These are phyloP conservation scores for Lentithecium fluviatile DNA, from an alignment of 495 filamentous ascomycete genomes.

Conservation along the genomic window DNA sequence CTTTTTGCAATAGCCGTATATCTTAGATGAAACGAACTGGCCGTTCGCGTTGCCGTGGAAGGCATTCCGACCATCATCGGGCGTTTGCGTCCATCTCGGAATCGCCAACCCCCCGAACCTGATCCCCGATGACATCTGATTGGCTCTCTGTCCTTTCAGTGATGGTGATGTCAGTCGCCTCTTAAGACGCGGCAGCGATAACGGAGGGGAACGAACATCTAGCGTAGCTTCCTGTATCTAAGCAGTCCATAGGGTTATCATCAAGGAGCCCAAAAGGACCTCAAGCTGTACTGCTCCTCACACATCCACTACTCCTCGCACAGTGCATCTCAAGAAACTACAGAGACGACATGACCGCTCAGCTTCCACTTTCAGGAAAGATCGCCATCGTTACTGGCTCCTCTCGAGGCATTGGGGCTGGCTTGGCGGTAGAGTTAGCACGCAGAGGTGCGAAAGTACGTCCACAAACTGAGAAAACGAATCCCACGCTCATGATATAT, in stretches of 20 bases:
- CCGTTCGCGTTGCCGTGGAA: no score
- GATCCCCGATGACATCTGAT: not conserved
- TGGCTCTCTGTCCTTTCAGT: no score
- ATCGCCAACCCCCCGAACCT: no score
- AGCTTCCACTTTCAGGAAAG: slow-evolving; percentile 30
- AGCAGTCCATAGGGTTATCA: no score
- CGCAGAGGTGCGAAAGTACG: slow-evolving; percentile 35
- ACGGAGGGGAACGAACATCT: no score
- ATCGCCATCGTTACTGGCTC: slow-evolving; percentile 39
- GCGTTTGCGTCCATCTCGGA: not conserved
- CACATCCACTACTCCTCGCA: not conserved
- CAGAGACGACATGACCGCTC: not conserved
- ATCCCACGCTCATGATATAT: not conserved
- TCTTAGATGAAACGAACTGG: no score
- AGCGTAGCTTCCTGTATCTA: no score
- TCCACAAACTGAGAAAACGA: not conserved
- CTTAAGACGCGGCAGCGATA: no score
- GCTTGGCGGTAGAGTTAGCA: slow-evolving; percentile 36
- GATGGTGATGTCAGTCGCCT: no score
- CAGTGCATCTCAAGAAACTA: not conserved
- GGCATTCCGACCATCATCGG: not conserved
- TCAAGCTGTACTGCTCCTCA: not conserved
- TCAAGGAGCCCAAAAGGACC: no score
- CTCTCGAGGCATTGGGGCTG: slow-evolving; percentile 36
- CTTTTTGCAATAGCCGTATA: no score